A percentile compares a stretch with the other conserved stretches of the same genome.
phyloP scores from a whole-genome alignment of 371 early-diverging fungal genomes.

The Mucor racemosus region DNA sequence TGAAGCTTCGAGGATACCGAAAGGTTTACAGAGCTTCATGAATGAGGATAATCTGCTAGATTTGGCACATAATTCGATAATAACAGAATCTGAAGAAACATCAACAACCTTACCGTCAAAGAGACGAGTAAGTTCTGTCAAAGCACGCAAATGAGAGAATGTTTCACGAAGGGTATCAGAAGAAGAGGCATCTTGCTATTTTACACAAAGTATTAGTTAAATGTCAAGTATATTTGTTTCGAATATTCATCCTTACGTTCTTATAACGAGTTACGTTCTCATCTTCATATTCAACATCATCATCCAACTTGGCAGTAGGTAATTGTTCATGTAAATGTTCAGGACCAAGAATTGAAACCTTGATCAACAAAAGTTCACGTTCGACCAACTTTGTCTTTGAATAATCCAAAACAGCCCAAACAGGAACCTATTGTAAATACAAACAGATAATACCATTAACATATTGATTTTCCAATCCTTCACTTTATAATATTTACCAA shows the following conservation, averaged over 20 bases:
- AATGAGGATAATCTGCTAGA: conserved; percentile 89
- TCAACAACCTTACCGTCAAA: conserved; percentile 90
- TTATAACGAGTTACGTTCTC: conserved; percentile 42
- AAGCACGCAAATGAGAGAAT: conserved; percentile 75
- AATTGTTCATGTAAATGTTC: conserved; percentile 62
- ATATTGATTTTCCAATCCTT: background rate
- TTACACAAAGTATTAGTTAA: background rate
- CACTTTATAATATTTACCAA: conserved; percentile 51
- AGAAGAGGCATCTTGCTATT: conserved; percentile 29
- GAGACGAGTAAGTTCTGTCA: conserved; percentile 80
- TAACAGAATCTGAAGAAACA: conserved; percentile 78
- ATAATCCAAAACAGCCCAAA: conserved; percentile 97
- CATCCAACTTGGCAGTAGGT: conserved; percentile 41
- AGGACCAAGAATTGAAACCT: conserved; percentile 89
- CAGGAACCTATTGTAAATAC: conserved; percentile 66
- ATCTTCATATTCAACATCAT: conserved; percentile 44
- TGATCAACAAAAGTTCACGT: conserved; percentile 89
- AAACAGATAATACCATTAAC: too few species aligned
- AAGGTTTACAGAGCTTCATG: conserved; percentile 88
- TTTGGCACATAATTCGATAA: conserved; percentile 90
- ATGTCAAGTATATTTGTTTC: background rate
- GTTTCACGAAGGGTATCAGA: conserved; percentile 64
- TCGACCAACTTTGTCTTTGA: conserved; percentile 81
- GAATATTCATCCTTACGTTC: conserved; percentile 19
- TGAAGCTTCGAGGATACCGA: conserved; percentile 92